Evolutionary conservation across 768 basidiomycete species (phyloP).

Genomic region (Termitomyces sp.): DNA sequence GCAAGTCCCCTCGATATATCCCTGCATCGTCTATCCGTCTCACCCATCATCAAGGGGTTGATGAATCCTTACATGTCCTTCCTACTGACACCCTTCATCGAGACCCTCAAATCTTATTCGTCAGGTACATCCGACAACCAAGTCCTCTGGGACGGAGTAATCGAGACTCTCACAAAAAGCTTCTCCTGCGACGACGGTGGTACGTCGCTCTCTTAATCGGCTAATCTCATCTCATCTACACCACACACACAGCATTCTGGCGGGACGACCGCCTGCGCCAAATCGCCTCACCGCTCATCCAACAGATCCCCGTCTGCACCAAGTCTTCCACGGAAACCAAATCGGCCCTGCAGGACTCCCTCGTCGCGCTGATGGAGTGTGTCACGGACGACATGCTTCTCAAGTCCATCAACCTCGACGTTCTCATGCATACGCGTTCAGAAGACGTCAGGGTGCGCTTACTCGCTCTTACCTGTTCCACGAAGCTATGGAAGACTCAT

Average conservation of each 20-base stretch:
- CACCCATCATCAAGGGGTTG: slow-evolving; percentile 46
- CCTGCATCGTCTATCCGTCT: neutral
- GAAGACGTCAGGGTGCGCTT: slow-evolving; percentile 72
- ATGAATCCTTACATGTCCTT: slow-evolving; percentile 92
- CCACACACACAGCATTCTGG: slow-evolving; percentile 72
- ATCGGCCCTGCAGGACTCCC: slow-evolving; percentile 42
- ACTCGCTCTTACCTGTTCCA: slow-evolving; percentile 64
- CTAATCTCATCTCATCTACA: neutral
- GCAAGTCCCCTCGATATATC: slow-evolving; percentile 32
- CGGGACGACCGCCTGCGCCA: slow-evolving; percentile 74
- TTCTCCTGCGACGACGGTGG: slow-evolving; percentile 79
- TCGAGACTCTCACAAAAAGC: slow-evolving; percentile 64
- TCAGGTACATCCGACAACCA: slow-evolving; percentile 28
- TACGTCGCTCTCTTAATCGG: slow-evolving; percentile 29
- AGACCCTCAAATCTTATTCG: slow-evolving; percentile 53
- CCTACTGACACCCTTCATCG: slow-evolving; percentile 62
- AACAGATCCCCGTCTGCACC: slow-evolving; percentile 59
- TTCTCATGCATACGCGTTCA: slow-evolving; percentile 88
- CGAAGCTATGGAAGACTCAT: slow-evolving; percentile 72
- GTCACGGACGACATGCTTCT: slow-evolving; percentile 59
- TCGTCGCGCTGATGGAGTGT: slow-evolving; percentile 51
- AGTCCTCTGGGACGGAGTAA: slow-evolving; percentile 59
- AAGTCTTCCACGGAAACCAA: slow-evolving; percentile 34
- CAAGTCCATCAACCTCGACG: slow-evolving; percentile 75
- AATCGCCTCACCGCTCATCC: slow-evolving; percentile 54